These are phyloP conservation scores for Trichoderma endophyticum DNA, from an alignment of 2,329 filamentous ascomycete species.

Conservation along the genomic window DNA sequence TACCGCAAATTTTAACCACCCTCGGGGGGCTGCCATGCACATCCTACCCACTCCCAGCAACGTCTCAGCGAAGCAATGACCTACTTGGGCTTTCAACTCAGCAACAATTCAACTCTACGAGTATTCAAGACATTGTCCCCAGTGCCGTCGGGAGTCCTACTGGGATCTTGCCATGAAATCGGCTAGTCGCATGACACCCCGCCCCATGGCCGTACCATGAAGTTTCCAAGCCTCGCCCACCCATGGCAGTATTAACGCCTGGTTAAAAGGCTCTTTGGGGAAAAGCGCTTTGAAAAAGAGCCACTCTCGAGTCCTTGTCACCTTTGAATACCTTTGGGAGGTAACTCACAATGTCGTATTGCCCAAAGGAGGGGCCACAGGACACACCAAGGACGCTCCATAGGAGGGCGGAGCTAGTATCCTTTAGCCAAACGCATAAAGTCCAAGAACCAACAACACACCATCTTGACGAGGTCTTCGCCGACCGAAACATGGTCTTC, in stretches of 20 bases:
- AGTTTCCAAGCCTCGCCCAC: background rate
- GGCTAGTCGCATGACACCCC: slow-evolving; percentile 1
- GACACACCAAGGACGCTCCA: background rate
- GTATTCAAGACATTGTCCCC: background rate
- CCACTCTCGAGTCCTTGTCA: background rate
- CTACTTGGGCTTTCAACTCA: background rate
- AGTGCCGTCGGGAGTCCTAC: background rate
- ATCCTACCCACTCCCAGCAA: background rate
- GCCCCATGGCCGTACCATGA: background rate
- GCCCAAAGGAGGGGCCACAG: background rate
- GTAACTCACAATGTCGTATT: background rate
- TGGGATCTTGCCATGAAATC: background rate
- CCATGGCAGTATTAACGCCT: background rate
- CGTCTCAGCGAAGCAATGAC: background rate
- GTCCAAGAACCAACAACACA: slow-evolving; percentile 17
- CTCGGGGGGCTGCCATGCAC: background rate
- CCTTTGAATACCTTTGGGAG: background rate
- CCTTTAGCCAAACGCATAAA: slow-evolving; percentile 12
- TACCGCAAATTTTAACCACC: background rate
- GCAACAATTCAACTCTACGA: background rate
- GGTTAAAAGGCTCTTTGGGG: slow-evolving; percentile 7
- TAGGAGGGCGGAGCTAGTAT: background rate
- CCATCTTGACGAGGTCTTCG: slow-evolving; percentile 7
- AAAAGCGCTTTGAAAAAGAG: background rate
- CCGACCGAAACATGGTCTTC: background rate